These are phyloP conservation scores for Beauveria caledonica DNA, from an alignment of 2,329 filamentous ascomycete species.

Conservation along the genomic window DNA sequence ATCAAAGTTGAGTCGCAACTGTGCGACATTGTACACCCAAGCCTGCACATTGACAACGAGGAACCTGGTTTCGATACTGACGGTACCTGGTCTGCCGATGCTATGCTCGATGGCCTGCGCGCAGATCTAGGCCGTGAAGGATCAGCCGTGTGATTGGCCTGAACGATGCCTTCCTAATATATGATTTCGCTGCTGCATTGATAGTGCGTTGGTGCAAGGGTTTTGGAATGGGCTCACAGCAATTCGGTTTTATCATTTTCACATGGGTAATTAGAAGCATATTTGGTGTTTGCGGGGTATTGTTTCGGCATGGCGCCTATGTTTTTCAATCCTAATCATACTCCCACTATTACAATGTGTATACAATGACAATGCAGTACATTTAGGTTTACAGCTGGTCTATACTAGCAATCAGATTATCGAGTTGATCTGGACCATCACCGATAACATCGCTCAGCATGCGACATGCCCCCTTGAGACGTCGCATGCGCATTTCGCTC, in stretches of 20 bases:
- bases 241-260: neutral
- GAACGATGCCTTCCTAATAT: neutral
- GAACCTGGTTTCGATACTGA: neutral
- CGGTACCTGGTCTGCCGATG: neutral
- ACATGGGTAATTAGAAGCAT: neutral
- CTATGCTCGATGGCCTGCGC: neutral
- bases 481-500: conserved; percentile 56
- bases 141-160: neutral
- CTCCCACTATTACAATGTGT: conserved; percentile 3
- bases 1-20: conserved; percentile 21
- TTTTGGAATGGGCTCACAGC: neutral
- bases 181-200: neutral
- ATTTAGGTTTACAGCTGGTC: conserved; percentile 44
- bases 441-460: conserved; percentile 35
- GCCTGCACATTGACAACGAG: neutral
- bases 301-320: neutral
- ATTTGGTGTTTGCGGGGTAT: conserved; percentile 5
- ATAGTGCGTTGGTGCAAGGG: neutral
- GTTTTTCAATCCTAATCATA: neutral
- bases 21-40: conserved; percentile 16
- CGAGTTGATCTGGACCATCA: conserved; percentile 34
- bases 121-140: neutral
- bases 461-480: conserved; percentile 42
- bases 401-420: conserved; percentile 46
- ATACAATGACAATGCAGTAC: conserved; percentile 7